Evolutionary conservation across 345 rosid genomes (phyloP).

Genomic region (Eucalyptus paniculata): DNA sequence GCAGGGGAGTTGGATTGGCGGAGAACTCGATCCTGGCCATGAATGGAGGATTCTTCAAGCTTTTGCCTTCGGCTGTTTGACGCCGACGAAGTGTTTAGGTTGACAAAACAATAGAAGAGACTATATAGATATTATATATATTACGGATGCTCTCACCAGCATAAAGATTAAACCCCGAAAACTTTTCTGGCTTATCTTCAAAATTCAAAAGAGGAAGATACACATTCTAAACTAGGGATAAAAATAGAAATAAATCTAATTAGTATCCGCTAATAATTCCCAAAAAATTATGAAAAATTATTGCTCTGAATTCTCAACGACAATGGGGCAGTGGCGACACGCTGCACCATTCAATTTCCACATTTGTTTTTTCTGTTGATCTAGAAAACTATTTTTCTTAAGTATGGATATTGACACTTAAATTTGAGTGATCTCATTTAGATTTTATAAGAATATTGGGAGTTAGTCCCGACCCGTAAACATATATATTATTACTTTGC

Average conservation of each 20-base stretch:
- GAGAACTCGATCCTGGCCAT: background rate
- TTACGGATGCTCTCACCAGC: background rate
- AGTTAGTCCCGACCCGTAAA: background rate
- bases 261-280: background rate
- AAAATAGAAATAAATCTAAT: background rate
- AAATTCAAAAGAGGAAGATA: background rate
- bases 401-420: background rate
- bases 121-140: background rate
- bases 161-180: background rate
- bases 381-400: background rate
- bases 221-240: background rate
- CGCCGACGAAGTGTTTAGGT: background rate
- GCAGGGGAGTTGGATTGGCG: background rate
- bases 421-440: background rate
- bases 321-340: background rate
- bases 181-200: background rate
- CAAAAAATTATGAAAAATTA: background rate
- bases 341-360: background rate
- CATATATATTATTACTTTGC: background rate
- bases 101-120: background rate
- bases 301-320: background rate
- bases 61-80: background rate
- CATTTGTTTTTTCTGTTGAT: too few species aligned
- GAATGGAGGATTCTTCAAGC: background rate
- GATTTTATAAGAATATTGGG: background rate